Conservation (phyloP, 345 rosid genomes). For the Citrus trifoliata region DNA sequence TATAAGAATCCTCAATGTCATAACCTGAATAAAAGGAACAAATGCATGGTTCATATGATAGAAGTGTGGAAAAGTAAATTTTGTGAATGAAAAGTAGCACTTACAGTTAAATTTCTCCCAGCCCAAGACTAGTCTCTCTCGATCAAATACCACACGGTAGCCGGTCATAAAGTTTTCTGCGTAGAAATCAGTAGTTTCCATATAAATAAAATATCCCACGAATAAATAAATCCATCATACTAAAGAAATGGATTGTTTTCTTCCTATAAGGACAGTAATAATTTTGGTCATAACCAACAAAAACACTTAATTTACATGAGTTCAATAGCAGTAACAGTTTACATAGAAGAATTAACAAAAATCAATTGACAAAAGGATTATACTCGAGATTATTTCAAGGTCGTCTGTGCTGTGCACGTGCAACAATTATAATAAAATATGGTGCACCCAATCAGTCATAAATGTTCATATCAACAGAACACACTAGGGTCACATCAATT, state of each 20-base stretch:
- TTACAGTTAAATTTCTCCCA: constrained; percentile 82
- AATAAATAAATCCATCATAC: not conserved
- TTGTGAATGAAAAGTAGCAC: constrained; percentile 18
- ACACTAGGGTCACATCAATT: not conserved
- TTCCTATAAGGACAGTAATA: not conserved
- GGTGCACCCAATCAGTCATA: not conserved
- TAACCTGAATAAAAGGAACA: constrained; percentile 47
- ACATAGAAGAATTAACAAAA: not conserved
- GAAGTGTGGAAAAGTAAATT: not conserved
- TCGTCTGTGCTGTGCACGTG: not conserved
- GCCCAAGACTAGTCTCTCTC: constrained; percentile 68
- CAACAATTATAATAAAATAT: not conserved
- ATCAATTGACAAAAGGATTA: not conserved
- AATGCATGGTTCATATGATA: not conserved
- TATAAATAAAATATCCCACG: not conserved
- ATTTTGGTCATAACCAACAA: not conserved
- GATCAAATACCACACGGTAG: constrained; percentile 68
- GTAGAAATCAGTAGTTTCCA: constrained; percentile 2
- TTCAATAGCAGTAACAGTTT: not conserved
- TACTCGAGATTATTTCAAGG: not conserved
- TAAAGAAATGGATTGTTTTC: not conserved
- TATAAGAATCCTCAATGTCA: constrained; percentile 40
- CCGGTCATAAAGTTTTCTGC: constrained; percentile 94
- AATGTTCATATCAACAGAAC: not conserved
- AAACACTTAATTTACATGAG: not conserved